Conservation (phyloP, 1,284 basidiomycete genomes). For the Tranzscheliella williamsii region DNA sequence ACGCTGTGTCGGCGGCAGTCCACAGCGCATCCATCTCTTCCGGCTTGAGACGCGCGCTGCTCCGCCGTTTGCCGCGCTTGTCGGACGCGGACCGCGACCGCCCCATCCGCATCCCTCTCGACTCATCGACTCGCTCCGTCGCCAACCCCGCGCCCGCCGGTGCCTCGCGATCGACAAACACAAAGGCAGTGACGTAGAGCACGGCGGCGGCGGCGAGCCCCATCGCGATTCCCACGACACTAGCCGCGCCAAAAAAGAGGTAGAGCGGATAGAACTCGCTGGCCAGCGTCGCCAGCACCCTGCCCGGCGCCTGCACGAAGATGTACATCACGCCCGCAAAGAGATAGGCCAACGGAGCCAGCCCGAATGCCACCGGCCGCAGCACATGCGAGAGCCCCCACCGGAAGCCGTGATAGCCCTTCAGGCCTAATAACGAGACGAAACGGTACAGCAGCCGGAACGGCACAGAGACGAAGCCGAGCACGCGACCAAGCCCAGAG, state of each 20-base stretch:
- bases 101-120: too few relatives aligned
- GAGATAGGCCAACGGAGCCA: constrained; percentile 29
- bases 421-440: neutral
- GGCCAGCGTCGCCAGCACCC: neutral
- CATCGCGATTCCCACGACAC: constrained; percentile 17
- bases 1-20: too few relatives aligned
- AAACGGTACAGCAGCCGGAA: neutral
- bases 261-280: constrained; percentile 39
- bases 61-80: too few relatives aligned
- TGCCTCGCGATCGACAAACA: constrained; percentile 23
- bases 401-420: constrained; percentile 4
- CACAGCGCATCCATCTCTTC: too few relatives aligned
- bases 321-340: constrained; percentile 16
- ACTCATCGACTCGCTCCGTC: too few relatives aligned
- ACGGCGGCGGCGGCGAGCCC: constrained; percentile 10
- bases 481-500: neutral
- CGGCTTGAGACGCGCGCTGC: too few relatives aligned
- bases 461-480: constrained; percentile 1
- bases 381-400: constrained; percentile 9
- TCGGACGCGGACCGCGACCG: too few relatives aligned
- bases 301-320: constrained; percentile 8
- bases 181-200: constrained; percentile 17
- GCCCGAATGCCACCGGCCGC: constrained; percentile 5
- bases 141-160: too few relatives aligned
- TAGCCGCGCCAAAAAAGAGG: constrained; percentile 35